A percentile compares a stretch with the other conserved stretches of the same genome.
These are phyloP conservation scores for Fraxinus sp. DNA, from an alignment of 305 asterid genomes.

Conservation along the genomic window DNA sequence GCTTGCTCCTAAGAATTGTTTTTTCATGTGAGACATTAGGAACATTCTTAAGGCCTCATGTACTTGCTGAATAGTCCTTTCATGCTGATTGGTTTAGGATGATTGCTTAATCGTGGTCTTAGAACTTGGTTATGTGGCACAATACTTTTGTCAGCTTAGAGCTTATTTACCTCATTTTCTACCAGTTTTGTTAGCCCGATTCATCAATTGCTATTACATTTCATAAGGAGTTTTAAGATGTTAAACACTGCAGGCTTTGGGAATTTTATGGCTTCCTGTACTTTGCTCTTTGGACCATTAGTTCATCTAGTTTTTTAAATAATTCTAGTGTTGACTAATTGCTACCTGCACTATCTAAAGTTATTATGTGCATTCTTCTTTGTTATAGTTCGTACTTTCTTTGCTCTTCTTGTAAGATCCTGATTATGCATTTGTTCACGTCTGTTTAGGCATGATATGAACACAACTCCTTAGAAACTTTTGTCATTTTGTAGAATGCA, in stretches of 20 bases:
- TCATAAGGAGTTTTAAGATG: not conserved
- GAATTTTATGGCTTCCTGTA: conserved; percentile 12
- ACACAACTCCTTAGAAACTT: conserved; percentile 3
- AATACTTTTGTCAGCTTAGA: not conserved
- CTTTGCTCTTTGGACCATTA: conserved; percentile 16
- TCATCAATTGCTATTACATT: not conserved
- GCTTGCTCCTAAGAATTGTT: not conserved
- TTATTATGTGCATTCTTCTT: not conserved
- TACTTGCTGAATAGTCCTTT: not conserved
- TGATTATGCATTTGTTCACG: not conserved
- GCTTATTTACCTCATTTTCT: conserved; percentile 8
- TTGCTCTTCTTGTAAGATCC: not conserved
- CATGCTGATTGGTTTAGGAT: not conserved
- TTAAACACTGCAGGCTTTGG: not conserved
- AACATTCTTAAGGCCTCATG: not conserved
- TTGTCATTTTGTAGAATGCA: conserved; percentile 50
- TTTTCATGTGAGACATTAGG: conserved; percentile 1
- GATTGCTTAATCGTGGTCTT: not conserved
- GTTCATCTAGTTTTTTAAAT: not conserved
- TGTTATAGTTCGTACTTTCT: not conserved
- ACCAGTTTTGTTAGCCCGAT: not conserved
- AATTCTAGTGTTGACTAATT: conserved; percentile 8
- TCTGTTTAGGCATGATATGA: not conserved
- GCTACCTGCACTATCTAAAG: not conserved
- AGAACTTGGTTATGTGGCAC: not conserved